These are phyloP conservation scores for Boletus pseudo-olivaceus DNA, from an alignment of 768 basidiomycete species.

Conservation along the genomic window DNA sequence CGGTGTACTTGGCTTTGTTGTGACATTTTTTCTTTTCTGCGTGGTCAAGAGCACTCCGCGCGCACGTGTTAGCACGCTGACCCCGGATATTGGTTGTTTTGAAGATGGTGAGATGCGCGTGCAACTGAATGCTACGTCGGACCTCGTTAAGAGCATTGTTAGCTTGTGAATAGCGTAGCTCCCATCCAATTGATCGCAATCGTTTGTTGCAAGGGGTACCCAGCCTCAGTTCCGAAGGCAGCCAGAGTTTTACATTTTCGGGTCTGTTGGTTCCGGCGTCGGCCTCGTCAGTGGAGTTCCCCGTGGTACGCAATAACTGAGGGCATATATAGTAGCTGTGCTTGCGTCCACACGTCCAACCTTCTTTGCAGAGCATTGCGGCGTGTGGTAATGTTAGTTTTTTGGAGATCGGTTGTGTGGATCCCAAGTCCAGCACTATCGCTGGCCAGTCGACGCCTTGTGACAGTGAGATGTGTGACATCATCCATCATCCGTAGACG, in stretches of 20 bases:
- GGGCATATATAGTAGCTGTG: not conserved
- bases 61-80: not conserved
- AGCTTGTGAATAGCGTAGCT: not conserved
- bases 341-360: not conserved
- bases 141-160: not conserved
- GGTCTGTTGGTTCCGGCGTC: not conserved
- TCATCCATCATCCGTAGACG: no score
- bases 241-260: not conserved
- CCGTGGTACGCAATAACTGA: not conserved
- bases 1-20: not conserved
- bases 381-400: not conserved
- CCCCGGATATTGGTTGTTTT: not conserved
- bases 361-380: not conserved
- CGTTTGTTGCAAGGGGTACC: not conserved
- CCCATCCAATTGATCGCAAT: not conserved
- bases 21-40: not conserved
- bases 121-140: not conserved
- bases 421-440: not conserved
- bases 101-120: not conserved
- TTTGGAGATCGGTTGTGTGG: not conserved
- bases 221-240: not conserved
- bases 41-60: not conserved
- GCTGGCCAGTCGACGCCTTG: not conserved
- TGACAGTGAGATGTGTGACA: not conserved
- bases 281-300: not conserved